Evolutionary conservation across 345 rosid genomes (phyloP).

Genomic region (Ricinus communis): DNA sequence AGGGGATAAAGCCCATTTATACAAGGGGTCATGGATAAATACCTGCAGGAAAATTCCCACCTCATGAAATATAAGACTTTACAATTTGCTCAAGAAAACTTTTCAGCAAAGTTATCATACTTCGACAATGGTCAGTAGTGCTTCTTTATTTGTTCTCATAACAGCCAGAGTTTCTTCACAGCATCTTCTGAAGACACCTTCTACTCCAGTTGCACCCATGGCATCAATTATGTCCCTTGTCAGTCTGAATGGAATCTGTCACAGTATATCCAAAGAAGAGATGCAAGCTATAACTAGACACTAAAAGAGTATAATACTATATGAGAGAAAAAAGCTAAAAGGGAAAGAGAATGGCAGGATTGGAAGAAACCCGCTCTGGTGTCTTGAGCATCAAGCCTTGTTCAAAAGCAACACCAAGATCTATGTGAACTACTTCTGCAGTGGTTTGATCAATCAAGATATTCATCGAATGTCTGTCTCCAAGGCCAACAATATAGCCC

Average conservation of each 20-base stretch:
- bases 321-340: slow-evolving; percentile 12
- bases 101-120: slow-evolving; percentile 40
- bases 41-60: slow-evolving; percentile 58
- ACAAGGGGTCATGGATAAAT: slow-evolving; percentile 95
- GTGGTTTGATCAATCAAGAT: slow-evolving; percentile 89
- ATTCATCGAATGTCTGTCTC: slow-evolving; percentile 94
- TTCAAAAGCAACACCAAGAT: slow-evolving; percentile 98
- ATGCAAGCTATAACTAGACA: slow-evolving; percentile 11
- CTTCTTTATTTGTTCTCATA: slow-evolving; percentile 97
- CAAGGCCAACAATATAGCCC: slow-evolving; percentile 97
- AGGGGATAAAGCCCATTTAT: slow-evolving; percentile 97
- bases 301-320: not conserved
- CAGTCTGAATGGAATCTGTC: slow-evolving; percentile 93
- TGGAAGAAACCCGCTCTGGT: slow-evolving; percentile 70
- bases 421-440: slow-evolving; percentile 99
- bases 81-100: not conserved
- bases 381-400: slow-evolving; percentile 98
- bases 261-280: not conserved
- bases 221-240: slow-evolving; percentile 94
- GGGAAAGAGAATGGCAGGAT: slow-evolving; percentile 14
- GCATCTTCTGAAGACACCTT: slow-evolving; percentile 94
- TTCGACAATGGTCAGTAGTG: slow-evolving; percentile 88
- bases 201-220: slow-evolving; percentile 97
- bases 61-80: not conserved
- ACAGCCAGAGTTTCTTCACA: slow-evolving; percentile 94